A percentile compares a stretch with the other conserved stretches of the same genome.
Evolutionary conservation across 208 protist genomes (phyloP).

Genomic region (Zelonia costaricensis): DNA sequence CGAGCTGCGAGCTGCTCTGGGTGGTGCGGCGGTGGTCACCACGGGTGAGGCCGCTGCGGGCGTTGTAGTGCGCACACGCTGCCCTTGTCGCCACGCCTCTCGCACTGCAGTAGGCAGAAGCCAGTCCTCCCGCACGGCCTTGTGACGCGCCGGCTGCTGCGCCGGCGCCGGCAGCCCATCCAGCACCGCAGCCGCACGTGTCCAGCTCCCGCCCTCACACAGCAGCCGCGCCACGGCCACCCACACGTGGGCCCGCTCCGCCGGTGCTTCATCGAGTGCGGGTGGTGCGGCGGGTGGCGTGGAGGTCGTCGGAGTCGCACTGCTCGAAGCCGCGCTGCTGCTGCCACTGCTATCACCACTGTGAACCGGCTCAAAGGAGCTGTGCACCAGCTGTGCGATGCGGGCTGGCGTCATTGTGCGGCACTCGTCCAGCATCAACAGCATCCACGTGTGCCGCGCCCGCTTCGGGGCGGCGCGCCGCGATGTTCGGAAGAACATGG

Average conservation of each 20-base stretch:
- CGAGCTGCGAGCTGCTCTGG: too few species aligned
- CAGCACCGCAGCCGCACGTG: slow-evolving; percentile 22
- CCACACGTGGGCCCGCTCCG: slow-evolving; percentile 24
- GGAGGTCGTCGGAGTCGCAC: not conserved
- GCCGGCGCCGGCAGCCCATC: slow-evolving; percentile 17
- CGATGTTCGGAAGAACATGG: slow-evolving; percentile 11
- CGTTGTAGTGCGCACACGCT: too few species aligned
- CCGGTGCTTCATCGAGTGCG: not conserved
- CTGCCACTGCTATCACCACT: not conserved
- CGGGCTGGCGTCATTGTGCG: slow-evolving; percentile 5
- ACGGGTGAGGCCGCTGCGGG: not conserved
- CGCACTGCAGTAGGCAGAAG: slow-evolving; percentile 16
- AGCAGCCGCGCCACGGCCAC: slow-evolving; percentile 30
- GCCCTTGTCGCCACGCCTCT: slow-evolving; percentile 10
- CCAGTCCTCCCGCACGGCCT: slow-evolving; percentile 26
- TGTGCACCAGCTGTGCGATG: slow-evolving; percentile 14
- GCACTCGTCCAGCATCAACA: slow-evolving; percentile 33
- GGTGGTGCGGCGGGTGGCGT: not conserved
- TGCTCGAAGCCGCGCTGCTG: too few species aligned
- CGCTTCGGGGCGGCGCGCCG: slow-evolving; percentile 6
- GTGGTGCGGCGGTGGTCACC: not conserved
- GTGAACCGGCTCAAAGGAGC: not conserved
- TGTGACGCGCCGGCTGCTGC: slow-evolving; percentile 9
- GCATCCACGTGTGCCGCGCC: slow-evolving; percentile 28
- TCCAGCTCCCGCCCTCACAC: slow-evolving; percentile 27